phyloP scores from a whole-genome alignment of 108 stramenopile species.

The Ochromonas danica region DNA sequence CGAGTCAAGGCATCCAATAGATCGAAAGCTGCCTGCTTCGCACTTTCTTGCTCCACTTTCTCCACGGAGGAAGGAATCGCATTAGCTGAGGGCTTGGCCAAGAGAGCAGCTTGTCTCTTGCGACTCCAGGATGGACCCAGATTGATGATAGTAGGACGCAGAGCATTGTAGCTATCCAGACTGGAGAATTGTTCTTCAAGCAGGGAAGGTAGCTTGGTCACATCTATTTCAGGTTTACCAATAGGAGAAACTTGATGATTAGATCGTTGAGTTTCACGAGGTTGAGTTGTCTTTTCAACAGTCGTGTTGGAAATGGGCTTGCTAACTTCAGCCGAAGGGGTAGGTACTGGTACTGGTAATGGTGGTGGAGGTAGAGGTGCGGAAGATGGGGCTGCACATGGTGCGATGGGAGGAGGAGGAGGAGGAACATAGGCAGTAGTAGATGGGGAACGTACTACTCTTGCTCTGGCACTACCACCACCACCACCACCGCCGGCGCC shows the following conservation, averaged over 20 bases:
- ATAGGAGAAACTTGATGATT: too few species aligned
- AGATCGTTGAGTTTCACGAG: too few species aligned
- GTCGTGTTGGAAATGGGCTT: too few species aligned
- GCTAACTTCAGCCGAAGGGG: not conserved
- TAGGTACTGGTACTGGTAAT: not conserved
- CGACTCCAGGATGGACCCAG: not conserved
- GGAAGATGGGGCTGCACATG: not conserved
- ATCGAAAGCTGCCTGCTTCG: constrained; percentile 70
- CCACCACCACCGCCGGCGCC: too few species aligned
- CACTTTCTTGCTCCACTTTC: not conserved
- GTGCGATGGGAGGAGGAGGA: too few species aligned
- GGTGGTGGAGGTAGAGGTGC: not conserved
- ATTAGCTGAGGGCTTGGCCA: not conserved
- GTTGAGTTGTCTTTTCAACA: too few species aligned
- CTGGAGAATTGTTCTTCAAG: not conserved
- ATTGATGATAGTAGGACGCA: not conserved
- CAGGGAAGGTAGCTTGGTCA: not conserved
- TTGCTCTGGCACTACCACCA: too few species aligned
- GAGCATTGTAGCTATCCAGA: not conserved
- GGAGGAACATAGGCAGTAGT: too few species aligned
- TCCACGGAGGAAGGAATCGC: too few species aligned
- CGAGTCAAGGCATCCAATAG: constrained; percentile 72
- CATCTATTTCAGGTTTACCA: too few species aligned
- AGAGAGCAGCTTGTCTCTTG: not conserved
- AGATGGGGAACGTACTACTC: too few species aligned